These are phyloP conservation scores for Penicillium bovifimosum DNA, from an alignment of 495 filamentous ascomycete species.

Conservation along the genomic window DNA sequence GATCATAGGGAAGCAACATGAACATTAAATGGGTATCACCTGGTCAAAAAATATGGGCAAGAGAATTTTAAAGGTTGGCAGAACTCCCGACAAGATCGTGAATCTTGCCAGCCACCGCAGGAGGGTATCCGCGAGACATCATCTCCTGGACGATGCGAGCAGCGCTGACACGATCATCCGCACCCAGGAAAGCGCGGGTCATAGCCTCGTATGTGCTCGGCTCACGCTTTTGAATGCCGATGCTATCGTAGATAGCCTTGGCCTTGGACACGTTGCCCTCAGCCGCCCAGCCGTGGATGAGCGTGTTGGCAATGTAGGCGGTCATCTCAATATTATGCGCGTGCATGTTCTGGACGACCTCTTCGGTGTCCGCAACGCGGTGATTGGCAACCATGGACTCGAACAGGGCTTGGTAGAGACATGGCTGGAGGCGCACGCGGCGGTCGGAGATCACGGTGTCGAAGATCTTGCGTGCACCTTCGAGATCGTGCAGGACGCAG, in stretches of 20 bases:
- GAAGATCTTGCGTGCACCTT: constrained; percentile 74
- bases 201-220: constrained; percentile 99
- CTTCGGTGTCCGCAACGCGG: constrained; percentile 67
- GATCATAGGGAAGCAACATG: constrained; percentile 14
- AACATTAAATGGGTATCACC: constrained; percentile 23
- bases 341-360: constrained; percentile 69
- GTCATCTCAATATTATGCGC: constrained; percentile 73
- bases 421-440: constrained; percentile 65
- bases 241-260: constrained; percentile 67
- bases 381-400: constrained; percentile 96
- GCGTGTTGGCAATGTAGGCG: constrained; percentile 95
- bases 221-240: constrained; percentile 73
- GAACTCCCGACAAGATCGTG: constrained; percentile 70
- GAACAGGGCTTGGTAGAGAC: constrained; percentile 91
- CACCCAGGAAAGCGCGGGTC: constrained; percentile 85
- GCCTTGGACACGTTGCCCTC: constrained; percentile 77
- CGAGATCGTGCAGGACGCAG: constrained; percentile 87
- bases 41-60: constrained; percentile 14
- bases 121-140: constrained; percentile 82
- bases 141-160: constrained; percentile 82
- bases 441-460: constrained; percentile 65
- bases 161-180: constrained; percentile 70
- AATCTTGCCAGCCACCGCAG: constrained; percentile 86
- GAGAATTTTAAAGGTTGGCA: constrained; percentile 24
- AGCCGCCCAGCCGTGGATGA: constrained; percentile 96